A percentile compares a stretch with the other conserved stretches of the same genome.
These are phyloP conservation scores for Mortierella claussenii DNA, from an alignment of 192 early-diverging fungal species.

Conservation along the genomic window DNA sequence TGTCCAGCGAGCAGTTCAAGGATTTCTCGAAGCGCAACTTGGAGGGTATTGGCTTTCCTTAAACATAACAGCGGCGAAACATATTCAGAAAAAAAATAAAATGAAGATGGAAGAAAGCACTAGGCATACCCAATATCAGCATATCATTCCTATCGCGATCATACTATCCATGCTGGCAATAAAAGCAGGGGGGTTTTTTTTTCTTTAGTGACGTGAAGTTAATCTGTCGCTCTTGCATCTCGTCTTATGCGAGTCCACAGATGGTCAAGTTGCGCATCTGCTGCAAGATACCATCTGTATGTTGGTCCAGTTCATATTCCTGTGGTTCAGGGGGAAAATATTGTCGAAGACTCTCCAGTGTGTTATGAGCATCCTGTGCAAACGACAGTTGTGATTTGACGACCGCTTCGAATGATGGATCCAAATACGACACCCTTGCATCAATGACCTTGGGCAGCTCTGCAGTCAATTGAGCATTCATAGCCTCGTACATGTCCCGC, in stretches of 20 bases:
- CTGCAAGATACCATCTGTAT: slow-evolving; percentile 83
- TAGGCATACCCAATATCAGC: no score
- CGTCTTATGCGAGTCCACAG: slow-evolving; percentile 77
- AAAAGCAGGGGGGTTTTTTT: no score
- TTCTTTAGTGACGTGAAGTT: no score
- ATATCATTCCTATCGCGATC: no score
- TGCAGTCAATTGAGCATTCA: slow-evolving; percentile 83
- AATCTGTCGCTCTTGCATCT: no score
- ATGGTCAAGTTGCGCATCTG: slow-evolving; percentile 93
- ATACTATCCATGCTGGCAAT: no score
- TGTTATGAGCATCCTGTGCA: slow-evolving; percentile 82
- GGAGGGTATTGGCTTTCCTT: not conserved
- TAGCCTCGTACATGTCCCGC: slow-evolving; percentile 79
- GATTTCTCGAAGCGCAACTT: slow-evolving; percentile 9
- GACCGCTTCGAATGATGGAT: slow-evolving; percentile 96
- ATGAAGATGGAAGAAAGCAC: no score
- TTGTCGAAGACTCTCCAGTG: slow-evolving; percentile 73
- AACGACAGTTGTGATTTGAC: slow-evolving; percentile 95
- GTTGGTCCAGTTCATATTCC: slow-evolving; percentile 66
- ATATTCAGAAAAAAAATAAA: no score
- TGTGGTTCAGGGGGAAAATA: slow-evolving; percentile 70
- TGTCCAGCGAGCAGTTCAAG: slow-evolving; percentile 15
- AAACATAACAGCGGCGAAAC: no score
- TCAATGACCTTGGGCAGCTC: slow-evolving; percentile 95
- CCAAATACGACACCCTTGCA: slow-evolving; percentile 88